A percentile compares a stretch with the other conserved stretches of the same genome.
Evolutionary conservation across 2,329 filamentous ascomycete species (phyloP).

Genomic region (Fragosphaeria purpurea): DNA sequence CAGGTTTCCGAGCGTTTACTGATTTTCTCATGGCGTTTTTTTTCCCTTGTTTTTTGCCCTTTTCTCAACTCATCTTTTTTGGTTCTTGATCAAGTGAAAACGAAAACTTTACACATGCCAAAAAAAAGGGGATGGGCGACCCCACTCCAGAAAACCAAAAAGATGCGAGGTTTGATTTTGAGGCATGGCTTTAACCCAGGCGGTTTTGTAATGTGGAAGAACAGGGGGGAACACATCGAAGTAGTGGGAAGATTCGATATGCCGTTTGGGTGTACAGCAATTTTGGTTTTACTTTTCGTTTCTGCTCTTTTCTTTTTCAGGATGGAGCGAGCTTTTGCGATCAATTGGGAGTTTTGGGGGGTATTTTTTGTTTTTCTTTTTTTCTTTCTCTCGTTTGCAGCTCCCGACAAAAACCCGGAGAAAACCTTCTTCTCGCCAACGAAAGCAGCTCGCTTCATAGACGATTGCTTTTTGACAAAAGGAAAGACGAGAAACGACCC

Average conservation of each 20-base stretch:
- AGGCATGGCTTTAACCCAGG: neutral
- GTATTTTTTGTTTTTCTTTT: neutral
- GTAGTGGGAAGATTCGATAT: neutral
- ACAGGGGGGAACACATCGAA: neutral
- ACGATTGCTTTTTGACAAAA: too few relatives aligned
- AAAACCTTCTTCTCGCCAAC: too few relatives aligned
- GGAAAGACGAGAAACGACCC: neutral
- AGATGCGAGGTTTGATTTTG: neutral
- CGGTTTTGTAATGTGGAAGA: constrained; percentile 2
- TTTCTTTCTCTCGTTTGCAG: constrained; percentile 26
- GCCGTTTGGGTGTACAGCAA: neutral
- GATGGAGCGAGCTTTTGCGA: too few relatives aligned
- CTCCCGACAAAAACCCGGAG: constrained; percentile 19
- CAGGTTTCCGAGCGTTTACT: constrained; percentile 8
- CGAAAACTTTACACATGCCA: neutral
- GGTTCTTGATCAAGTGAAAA: neutral
- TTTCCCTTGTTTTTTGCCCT: neutral
- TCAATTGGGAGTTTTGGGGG: neutral
- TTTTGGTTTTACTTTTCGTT: neutral
- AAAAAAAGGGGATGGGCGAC: constrained; percentile 1
- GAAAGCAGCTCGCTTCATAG: too few relatives aligned
- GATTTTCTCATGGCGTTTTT: constrained; percentile 5
- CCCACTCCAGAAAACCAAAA: neutral
- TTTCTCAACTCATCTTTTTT: neutral
- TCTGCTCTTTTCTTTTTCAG: neutral